Evolutionary conservation across 2,329 filamentous ascomycete genomes (phyloP), one percentile per base, ranked within the genome.

Genomic region (Westerdykella ornata): DNA sequence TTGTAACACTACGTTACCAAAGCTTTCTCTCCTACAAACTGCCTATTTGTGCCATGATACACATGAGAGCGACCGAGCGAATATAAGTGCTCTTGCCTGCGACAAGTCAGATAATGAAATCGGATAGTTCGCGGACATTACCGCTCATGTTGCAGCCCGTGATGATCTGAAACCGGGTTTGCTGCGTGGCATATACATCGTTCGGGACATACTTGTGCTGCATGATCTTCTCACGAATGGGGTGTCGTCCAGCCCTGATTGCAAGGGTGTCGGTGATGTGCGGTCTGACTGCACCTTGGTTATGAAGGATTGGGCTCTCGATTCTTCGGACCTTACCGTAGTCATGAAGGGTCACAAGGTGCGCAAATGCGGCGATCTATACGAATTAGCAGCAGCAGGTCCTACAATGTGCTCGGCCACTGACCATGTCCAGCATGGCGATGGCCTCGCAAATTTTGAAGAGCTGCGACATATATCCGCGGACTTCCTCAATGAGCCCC

Each of bases 71-170:
- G 17, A 94, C 73, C 1, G 85, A 83, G 37, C 88, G 81, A 47
- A 97, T 95, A 57, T 96, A 97, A 0, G 89, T 98, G 49, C 85
- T 94, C 63, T 97, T 98, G 1, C 62, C 45, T 47, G 35, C 15
- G 6, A 14, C 15, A 16, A 7, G 20, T 37, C 18, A 41, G 30
- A 17, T 15, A 33, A 5, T 11, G 6, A 37, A 1, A 31, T 7
- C n/a, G 4, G 14, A 35, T 16, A 6, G 17, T 2, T 30, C 89
- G 2, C 15, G n/a, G 26, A 28, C 14, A 18, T 22, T 30, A 40
- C 48, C 92, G 53, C 88, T 94, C 92, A 98, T 98, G 55, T 98
- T 98, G 62, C 87, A 94, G 3, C 92, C 90, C 0, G 90, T 97
- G 48, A 98, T 82, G 46, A 97, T 84, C 51, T 97, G 89, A 56